phyloP scores from a whole-genome alignment of 2,329 filamentous ascomycete species.

The Shiraia bambusicola region DNA sequence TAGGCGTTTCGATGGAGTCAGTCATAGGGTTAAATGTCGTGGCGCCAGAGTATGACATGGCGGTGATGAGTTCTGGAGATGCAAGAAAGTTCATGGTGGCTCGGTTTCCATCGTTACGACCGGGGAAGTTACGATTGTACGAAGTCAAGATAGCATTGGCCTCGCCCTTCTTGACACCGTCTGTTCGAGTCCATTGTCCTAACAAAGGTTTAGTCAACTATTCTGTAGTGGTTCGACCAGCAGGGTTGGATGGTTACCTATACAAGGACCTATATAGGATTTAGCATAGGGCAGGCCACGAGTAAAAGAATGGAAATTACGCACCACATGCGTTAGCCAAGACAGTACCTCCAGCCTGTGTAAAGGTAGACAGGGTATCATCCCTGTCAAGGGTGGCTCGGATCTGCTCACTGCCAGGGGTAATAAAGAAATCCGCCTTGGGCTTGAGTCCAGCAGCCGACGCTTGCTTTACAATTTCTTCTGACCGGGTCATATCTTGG shows the following conservation, averaged over 20 bases:
- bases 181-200: conserved; percentile 90
- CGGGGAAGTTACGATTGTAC: conserved; percentile 99
- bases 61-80: conserved; percentile 86
- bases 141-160: conserved; percentile 97
- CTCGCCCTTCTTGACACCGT: conserved; percentile 93
- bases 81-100: conserved; percentile 92
- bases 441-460: conserved; percentile 86
- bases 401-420: conserved; percentile 95
- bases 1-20: conserved; percentile 88
- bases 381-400: conserved; percentile 90
- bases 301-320: conserved; percentile 10
- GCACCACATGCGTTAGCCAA: conserved; percentile 85
- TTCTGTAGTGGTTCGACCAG: too few relatives aligned
- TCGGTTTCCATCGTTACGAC: conserved; percentile 94
- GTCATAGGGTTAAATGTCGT: conserved; percentile 94
- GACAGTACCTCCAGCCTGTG: conserved; percentile 80
- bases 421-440: conserved; percentile 90
- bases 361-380: conserved; percentile 81
- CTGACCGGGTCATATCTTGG: conserved; percentile 95
- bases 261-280: conserved; percentile 51
- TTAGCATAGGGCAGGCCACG: conserved; percentile 9
- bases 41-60: conserved; percentile 78
- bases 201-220: neutral
- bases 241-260: too few relatives aligned
- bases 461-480: conserved; percentile 90